These are phyloP conservation scores for Camelina laxa DNA, from an alignment of 345 rosid species.

Conservation along the genomic window DNA sequence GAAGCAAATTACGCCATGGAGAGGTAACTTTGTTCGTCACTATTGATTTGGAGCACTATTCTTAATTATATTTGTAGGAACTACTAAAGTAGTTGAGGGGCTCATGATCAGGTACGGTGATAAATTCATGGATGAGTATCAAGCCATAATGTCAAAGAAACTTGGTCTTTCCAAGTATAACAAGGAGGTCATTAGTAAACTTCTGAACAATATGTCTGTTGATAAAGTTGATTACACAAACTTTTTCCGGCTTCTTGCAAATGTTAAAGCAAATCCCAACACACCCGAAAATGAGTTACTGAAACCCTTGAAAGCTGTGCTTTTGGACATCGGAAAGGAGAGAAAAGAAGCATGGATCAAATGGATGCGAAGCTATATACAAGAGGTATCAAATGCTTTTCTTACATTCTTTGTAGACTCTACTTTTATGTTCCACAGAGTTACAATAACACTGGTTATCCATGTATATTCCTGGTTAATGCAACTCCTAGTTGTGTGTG, in stretches of 20 bases:
- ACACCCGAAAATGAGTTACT: slow-evolving; percentile 68
- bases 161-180: slow-evolving; percentile 94
- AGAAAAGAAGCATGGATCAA: slow-evolving; percentile 91
- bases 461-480: slow-evolving; percentile 15
- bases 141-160: slow-evolving; percentile 84
- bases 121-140: slow-evolving; percentile 96
- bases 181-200: slow-evolving; percentile 79
- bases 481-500: slow-evolving; percentile 20
- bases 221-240: slow-evolving; percentile 99
- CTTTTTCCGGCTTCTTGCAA: slow-evolving; percentile 82
- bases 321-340: slow-evolving; percentile 94
- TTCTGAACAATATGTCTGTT: slow-evolving; percentile 91
- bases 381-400: slow-evolving; percentile 62
- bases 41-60: background rate
- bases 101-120: slow-evolving; percentile 72
- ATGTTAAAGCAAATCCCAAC: slow-evolving; percentile 69
- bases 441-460: background rate
- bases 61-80: background rate
- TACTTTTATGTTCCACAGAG: background rate
- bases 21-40: slow-evolving; percentile 54
- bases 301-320: slow-evolving; percentile 79
- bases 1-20: slow-evolving; percentile 93
- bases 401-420: background rate
- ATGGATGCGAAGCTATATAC: slow-evolving; percentile 83
- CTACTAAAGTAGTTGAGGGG: background rate